Percentiles rank a stretch among this genome's conserved stretches.
Evolutionary conservation across 495 filamentous ascomycete species (phyloP).

Genomic region (Rostrohypoxylon terebratum): DNA sequence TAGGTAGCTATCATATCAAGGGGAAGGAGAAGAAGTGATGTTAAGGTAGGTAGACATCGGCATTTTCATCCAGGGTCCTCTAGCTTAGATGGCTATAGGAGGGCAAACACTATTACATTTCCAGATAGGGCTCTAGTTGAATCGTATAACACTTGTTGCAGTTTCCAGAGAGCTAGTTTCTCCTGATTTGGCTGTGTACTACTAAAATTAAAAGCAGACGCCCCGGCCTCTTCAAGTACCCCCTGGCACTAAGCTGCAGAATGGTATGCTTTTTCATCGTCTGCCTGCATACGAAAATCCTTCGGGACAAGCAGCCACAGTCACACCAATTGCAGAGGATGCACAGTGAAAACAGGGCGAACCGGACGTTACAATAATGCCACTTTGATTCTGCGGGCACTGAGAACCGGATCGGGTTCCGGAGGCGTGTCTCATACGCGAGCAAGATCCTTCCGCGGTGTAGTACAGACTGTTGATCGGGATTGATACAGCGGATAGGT

Average conservation of each 20-base stretch:
- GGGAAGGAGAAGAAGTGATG: background rate
- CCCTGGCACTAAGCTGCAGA: background rate
- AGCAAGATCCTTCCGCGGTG: background rate
- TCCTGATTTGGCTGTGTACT: background rate
- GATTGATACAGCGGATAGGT: background rate
- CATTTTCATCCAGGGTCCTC: background rate
- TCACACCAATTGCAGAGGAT: background rate
- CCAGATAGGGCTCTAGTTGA: background rate
- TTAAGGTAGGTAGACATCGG: background rate
- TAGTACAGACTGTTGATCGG: background rate
- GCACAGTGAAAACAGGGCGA: background rate
- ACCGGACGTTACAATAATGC: background rate
- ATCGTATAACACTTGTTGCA: background rate
- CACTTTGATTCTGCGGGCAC: background rate
- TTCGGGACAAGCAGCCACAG: constrained; percentile 7
- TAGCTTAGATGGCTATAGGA: background rate
- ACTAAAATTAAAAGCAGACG: background rate
- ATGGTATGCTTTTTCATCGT: background rate
- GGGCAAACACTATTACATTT: background rate
- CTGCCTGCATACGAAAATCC: background rate
- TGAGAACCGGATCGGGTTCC: background rate
- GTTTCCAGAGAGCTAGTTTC: background rate
- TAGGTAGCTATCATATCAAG: background rate
- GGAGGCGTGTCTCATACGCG: background rate
- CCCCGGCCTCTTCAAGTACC: background rate